phyloP scores from a whole-genome alignment of 202 grass and related monocot genomes.

The Zoysia matrella region DNA sequence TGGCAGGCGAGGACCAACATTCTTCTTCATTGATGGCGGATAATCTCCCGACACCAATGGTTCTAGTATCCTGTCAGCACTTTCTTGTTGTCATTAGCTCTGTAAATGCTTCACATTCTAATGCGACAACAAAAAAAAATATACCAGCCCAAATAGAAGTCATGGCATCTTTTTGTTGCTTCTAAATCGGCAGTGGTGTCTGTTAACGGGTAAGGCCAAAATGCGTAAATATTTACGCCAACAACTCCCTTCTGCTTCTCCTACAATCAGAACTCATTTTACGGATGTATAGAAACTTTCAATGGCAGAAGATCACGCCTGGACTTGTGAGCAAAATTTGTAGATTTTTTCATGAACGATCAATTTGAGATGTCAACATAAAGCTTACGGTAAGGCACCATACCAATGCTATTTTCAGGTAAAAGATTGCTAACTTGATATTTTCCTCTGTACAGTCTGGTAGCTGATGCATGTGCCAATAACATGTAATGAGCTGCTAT shows the following conservation, averaged over 20 bases:
- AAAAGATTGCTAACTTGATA: conserved; percentile 56
- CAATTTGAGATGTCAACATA: not conserved
- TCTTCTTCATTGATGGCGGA: conserved; percentile 64
- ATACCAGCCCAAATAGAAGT: conserved; percentile 75
- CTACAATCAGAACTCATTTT: conserved; percentile 36
- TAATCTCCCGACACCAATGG: conserved; percentile 76
- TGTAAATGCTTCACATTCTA: conserved; percentile 16
- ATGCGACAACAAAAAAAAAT: not conserved
- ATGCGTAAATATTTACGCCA: conserved; percentile 71
- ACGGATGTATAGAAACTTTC: not conserved
- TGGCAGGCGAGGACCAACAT: conserved; percentile 70
- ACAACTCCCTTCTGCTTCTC: conserved; percentile 59
- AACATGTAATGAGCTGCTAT: conserved; percentile 64
- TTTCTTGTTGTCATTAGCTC: conserved; percentile 5
- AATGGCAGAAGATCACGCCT: not conserved
- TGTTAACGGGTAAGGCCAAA: conserved; percentile 64
- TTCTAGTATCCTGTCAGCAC: conserved; percentile 62
- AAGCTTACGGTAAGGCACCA: not conserved
- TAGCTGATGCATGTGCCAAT: conserved; percentile 57
- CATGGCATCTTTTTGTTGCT: conserved; percentile 57
- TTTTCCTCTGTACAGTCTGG: conserved; percentile 57
- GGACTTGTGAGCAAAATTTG: not conserved
- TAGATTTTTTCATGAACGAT: not conserved
- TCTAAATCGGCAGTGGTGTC: conserved; percentile 55
- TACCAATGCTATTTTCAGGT: not conserved